Base-by-base conservation (phyloP, 2,329 filamentous ascomycete species). In the Fusarium humuli region DNA sequence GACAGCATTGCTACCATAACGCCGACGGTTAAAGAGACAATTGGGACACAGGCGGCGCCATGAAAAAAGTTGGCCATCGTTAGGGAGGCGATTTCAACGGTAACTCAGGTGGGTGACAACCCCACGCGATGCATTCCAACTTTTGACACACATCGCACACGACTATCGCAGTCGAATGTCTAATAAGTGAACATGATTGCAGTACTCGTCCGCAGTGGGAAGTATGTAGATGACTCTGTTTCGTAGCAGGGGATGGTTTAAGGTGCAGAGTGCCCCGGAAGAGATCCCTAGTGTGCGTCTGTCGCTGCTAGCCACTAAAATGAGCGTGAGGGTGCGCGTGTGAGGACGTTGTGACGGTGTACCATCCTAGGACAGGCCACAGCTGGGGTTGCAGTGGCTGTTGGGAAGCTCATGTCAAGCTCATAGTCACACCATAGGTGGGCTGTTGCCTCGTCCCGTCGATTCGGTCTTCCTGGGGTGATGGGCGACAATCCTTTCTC, bases 391-490 rank as follows among this genome's bases (percentile, higher is more conserved):
- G 62, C 52, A 63, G 60, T 57, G 57, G 69, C 63, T 70, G 62
- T 73, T 71, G 55, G 40, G 34, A 57, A 73, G 71, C 72, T 71
- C 69, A 71, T 67, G 44, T 65, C 57, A 52, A 65, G 70, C 67
- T 73, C 69, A 72, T 69, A 62, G 70, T 75, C 73, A 73, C 73
- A 75, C 73, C 73, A 75, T 67, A 57, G 59, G 64, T 75, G 73
- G 71, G 73, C 72, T 74, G 72, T 75, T 75, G 58, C 50, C 69
- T 63, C 66, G 70, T 75, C 66, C 73, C 71, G 62, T 73, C 62
- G 52, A 64, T 70, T 75, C 61, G 73, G 73, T 47, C 71, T 69
- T 63, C 60, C 71, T 67, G 65, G 66, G 58, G 67, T 65, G 55
- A 58, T 59, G 55, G 55, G 49, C 27, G 69, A 62, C 62, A 63